Percentiles rank a stretch among this genome's conserved stretches.
Evolutionary conservation across 345 rosid genomes (phyloP).

Genomic region (Rubroshorea leprosula): DNA sequence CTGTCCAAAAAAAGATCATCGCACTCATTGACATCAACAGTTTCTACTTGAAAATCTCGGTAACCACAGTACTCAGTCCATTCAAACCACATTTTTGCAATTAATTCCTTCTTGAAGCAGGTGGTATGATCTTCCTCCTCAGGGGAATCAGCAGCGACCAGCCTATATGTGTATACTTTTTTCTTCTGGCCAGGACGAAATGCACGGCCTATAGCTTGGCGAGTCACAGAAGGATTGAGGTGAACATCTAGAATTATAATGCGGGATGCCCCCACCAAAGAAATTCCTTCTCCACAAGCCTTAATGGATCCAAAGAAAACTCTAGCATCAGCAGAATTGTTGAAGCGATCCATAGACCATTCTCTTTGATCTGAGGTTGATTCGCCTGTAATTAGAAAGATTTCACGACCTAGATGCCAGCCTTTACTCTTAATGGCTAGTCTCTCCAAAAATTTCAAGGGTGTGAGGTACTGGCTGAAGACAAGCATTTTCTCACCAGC

Average conservation of each 20-base stretch:
- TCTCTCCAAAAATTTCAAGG: slow-evolving; percentile 67
- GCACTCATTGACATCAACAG: slow-evolving; percentile 42
- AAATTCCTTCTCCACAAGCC: slow-evolving; percentile 97
- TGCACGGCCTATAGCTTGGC: slow-evolving; percentile 88
- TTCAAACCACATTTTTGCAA: slow-evolving; percentile 91
- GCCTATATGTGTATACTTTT: slow-evolving; percentile 66
- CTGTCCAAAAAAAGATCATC: slow-evolving; percentile 65
- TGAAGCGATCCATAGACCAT: slow-evolving; percentile 70
- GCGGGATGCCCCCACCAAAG: slow-evolving; percentile 85
- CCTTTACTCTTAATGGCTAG: slow-evolving; percentile 39
- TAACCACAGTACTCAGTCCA: slow-evolving; percentile 67
- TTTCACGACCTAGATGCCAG: slow-evolving; percentile 58
- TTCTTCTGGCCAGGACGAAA: slow-evolving; percentile 80
- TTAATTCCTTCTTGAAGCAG: slow-evolving; percentile 69
- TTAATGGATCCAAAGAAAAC: slow-evolving; percentile 86
- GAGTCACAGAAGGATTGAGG: slow-evolving; percentile 93
- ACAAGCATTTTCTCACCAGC: slow-evolving; percentile 69
- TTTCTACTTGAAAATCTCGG: slow-evolving; percentile 44
- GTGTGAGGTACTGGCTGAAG: slow-evolving; percentile 75
- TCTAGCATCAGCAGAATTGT: slow-evolving; percentile 63
- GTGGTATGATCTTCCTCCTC: slow-evolving; percentile 63
- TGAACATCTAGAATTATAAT: slow-evolving; percentile 77
- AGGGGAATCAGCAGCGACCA: slow-evolving; percentile 73
- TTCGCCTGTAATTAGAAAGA: slow-evolving; percentile 73
- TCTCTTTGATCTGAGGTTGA: slow-evolving; percentile 65